A percentile compares a stretch with the other conserved stretches of the same genome.
These are phyloP conservation scores for Cercospora zeina DNA, from an alignment of 2,329 filamentous ascomycete genomes.

Conservation along the genomic window DNA sequence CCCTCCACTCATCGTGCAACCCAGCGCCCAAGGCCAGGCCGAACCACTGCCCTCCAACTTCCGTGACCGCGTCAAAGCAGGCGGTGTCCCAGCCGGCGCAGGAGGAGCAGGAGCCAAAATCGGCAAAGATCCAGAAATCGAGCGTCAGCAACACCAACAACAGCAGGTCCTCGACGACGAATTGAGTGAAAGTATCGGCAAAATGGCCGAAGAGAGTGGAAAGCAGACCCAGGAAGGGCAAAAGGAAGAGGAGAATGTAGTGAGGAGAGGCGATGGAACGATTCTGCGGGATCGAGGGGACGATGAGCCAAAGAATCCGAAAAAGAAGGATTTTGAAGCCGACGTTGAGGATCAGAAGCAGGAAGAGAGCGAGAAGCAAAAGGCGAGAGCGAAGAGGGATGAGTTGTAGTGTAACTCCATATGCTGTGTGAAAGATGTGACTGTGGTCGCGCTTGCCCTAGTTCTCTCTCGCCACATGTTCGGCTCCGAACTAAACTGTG, in stretches of 20 bases:
- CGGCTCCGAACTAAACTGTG: background rate
- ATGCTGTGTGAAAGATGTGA: too few species aligned
- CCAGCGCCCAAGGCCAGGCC: conserved; percentile 45
- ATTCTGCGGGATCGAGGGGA: conserved; percentile 42
- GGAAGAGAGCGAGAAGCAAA: conserved; percentile 24
- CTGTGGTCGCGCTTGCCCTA: too few species aligned
- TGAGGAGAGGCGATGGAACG: conserved; percentile 48
- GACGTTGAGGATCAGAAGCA: conserved; percentile 42
- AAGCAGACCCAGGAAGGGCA: conserved; percentile 24
- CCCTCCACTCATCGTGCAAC: conserved; percentile 47
- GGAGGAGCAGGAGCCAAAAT: conserved; percentile 49
- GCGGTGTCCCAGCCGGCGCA: conserved; percentile 52
- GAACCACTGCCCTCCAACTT: conserved; percentile 37
- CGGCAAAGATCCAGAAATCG: conserved; percentile 22
- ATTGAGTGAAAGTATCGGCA: conserved; percentile 46
- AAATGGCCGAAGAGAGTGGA: conserved; percentile 46
- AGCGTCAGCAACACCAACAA: conserved; percentile 24
- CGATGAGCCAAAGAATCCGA: conserved; percentile 53
- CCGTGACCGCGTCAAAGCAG: conserved; percentile 19
- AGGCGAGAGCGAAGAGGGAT: conserved; percentile 34
- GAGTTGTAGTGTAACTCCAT: conserved; percentile 33
- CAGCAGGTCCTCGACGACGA: conserved; percentile 36
- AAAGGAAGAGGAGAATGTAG: conserved; percentile 33
- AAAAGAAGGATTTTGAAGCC: conserved; percentile 64
- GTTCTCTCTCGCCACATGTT: background rate